phyloP scores from a whole-genome alignment of 169 alveolate species.

The Plasmodium knowlesi region DNA sequence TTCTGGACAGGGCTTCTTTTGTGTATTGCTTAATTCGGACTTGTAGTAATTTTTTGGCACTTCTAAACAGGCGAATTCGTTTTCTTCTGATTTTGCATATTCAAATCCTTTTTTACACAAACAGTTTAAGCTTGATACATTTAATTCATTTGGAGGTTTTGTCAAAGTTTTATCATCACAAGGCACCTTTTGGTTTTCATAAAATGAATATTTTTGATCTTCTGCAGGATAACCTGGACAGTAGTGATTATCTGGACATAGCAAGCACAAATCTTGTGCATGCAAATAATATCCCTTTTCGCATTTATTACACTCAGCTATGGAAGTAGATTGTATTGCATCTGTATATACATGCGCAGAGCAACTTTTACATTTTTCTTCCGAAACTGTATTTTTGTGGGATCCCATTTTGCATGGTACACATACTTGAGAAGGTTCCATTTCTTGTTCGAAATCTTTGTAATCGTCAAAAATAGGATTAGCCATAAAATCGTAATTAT shows the following conservation, averaged over 20 bases:
- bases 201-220: slow-evolving; percentile 14
- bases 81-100: slow-evolving; percentile 45
- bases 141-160: slow-evolving; percentile 75
- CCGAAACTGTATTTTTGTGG: slow-evolving; percentile 39
- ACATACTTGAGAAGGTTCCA: slow-evolving; percentile 58
- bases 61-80: slow-evolving; percentile 66
- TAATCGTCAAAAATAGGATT: slow-evolving; percentile 62
- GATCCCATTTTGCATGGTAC: slow-evolving; percentile 58
- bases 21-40: slow-evolving; percentile 69
- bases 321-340: slow-evolving; percentile 38
- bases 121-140: slow-evolving; percentile 76
- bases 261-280: slow-evolving; percentile 66
- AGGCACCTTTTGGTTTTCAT: slow-evolving; percentile 75
- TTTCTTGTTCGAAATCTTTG: slow-evolving; percentile 43
- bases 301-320: slow-evolving; percentile 75
- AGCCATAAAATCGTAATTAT: slow-evolving; percentile 22
- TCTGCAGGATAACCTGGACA: slow-evolving; percentile 79
- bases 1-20: slow-evolving; percentile 77
- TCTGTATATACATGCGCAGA: slow-evolving; percentile 72
- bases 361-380: slow-evolving; percentile 43
- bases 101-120: slow-evolving; percentile 80
- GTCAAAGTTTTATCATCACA: slow-evolving; percentile 74
- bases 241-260: slow-evolving; percentile 79
- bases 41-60: slow-evolving; percentile 74
- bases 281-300: slow-evolving; percentile 77